These are phyloP conservation scores for Moesziomyces sp. DNA, from an alignment of 1,284 basidiomycete genomes.

Conservation along the genomic window DNA sequence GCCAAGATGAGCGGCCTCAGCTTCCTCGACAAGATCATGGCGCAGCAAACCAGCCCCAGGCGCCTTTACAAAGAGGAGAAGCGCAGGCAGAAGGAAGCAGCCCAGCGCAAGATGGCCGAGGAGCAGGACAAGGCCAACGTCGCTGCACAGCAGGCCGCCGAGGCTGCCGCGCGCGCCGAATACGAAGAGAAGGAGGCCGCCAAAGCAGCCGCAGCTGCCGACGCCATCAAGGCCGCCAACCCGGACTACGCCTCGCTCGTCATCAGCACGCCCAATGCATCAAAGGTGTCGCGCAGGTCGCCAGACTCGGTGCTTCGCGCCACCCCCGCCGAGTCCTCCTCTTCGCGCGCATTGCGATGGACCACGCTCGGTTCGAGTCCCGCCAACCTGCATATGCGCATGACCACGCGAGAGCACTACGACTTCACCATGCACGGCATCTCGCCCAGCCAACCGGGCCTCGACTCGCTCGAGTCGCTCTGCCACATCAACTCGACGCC, in stretches of 20 bases:
- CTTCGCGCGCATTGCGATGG: conserved; percentile 34
- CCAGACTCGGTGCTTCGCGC: conserved; percentile 31
- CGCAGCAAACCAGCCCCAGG: conserved; percentile 58
- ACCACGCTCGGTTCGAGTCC: conserved; percentile 43
- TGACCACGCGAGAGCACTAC: conserved; percentile 60
- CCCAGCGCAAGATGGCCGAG: conserved; percentile 18
- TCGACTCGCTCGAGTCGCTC: conserved; percentile 40
- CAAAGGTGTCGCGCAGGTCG: conserved; percentile 26
- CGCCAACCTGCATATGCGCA: conserved; percentile 41
- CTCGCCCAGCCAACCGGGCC: conserved; percentile 43
- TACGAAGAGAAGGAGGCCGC: conserved; percentile 33
- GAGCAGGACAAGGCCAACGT: conserved; percentile 32
- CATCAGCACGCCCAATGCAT: conserved; percentile 30
- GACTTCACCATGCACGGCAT: conserved; percentile 60
- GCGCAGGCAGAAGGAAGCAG: conserved; percentile 40
- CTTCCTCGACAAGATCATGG: conserved; percentile 64
- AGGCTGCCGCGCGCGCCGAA: conserved; percentile 35
- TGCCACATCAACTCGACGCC: conserved; percentile 47
- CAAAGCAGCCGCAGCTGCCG: conserved; percentile 37
- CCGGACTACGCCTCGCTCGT: conserved; percentile 42
- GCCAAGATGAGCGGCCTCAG: conserved; percentile 59
- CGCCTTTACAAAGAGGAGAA: conserved; percentile 59
- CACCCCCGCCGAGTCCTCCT: conserved; percentile 30
- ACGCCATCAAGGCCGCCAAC: conserved; percentile 38
- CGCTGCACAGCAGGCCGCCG: conserved; percentile 25